phyloP scores from a whole-genome alignment of 495 filamentous ascomycete species.

The Penicillium flavigenum region DNA sequence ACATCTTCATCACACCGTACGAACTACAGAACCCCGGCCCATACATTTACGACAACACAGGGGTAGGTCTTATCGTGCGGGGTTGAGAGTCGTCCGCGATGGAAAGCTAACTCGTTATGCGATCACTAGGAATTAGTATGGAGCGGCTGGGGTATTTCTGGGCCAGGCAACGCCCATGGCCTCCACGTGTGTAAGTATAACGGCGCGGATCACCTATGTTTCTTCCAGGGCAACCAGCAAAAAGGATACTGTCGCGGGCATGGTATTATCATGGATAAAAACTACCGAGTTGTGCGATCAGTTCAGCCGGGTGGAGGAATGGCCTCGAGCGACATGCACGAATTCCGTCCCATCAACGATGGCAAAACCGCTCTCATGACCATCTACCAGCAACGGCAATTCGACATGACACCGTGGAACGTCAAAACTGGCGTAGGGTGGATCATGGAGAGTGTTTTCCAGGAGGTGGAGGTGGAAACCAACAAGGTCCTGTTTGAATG shows the following conservation, averaged over 20 bases:
- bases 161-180: constrained; percentile 43
- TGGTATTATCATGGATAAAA: constrained; percentile 53
- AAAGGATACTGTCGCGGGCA: constrained; percentile 55
- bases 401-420: constrained; percentile 54
- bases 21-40: constrained; percentile 43
- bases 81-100: not conserved
- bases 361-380: constrained; percentile 55
- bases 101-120: constrained; percentile 16
- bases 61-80: constrained; percentile 32
- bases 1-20: constrained; percentile 47
- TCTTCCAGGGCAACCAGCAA: constrained; percentile 55
- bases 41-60: constrained; percentile 46
- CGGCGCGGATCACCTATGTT: constrained; percentile 51
- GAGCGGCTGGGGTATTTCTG: constrained; percentile 45
- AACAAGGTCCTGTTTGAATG: constrained; percentile 54
- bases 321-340: constrained; percentile 52
- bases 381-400: constrained; percentile 55
- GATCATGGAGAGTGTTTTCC: constrained; percentile 52
- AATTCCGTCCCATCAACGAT: constrained; percentile 47
- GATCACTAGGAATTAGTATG: constrained; percentile 43
- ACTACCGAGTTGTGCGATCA: constrained; percentile 49
- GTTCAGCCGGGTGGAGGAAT: constrained; percentile 47
- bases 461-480: constrained; percentile 53
- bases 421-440: constrained; percentile 47
- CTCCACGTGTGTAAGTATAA: constrained; percentile 50